Evolutionary conservation across 371 early-diverging fungal genomes (phyloP).

Genomic region (Mortierella sp.): DNA sequence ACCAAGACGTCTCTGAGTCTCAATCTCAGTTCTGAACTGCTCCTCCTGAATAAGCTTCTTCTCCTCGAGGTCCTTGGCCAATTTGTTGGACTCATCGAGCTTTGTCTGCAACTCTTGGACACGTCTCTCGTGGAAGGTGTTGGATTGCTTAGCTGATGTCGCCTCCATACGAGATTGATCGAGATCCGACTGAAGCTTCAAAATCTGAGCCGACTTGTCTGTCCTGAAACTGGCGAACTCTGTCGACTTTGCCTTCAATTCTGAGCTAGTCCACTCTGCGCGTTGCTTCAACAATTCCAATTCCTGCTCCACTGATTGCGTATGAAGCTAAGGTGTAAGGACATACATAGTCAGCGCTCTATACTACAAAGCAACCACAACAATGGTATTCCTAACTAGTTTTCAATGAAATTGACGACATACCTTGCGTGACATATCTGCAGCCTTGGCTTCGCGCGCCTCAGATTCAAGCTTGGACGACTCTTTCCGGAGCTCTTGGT

Average conservation of each 20-base stretch:
- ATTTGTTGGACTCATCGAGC: slow-evolving; percentile 62
- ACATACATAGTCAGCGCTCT: neutral
- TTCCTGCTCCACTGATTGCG: slow-evolving; percentile 50
- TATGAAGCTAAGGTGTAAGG: slow-evolving; percentile 42
- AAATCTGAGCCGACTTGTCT: slow-evolving; percentile 41
- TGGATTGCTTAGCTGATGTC: slow-evolving; percentile 30
- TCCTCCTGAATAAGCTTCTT: slow-evolving; percentile 65
- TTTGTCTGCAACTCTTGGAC: slow-evolving; percentile 61
- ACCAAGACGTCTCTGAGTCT: slow-evolving; percentile 70
- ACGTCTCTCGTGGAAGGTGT: slow-evolving; percentile 53
- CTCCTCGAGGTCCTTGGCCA: slow-evolving; percentile 65
- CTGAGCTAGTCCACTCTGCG: slow-evolving; percentile 37
- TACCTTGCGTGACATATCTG: slow-evolving; percentile 54
- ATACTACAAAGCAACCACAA: too few relatives aligned
- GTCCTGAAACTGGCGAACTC: slow-evolving; percentile 36
- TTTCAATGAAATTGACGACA: neutral
- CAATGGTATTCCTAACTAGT: too few relatives aligned
- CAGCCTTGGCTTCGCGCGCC: slow-evolving; percentile 46
- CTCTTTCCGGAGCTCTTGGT: slow-evolving; percentile 52
- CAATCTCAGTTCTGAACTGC: slow-evolving; percentile 78
- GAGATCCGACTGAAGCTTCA: slow-evolving; percentile 47
- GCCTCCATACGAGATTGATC: slow-evolving; percentile 43
- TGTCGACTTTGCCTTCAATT: slow-evolving; percentile 41
- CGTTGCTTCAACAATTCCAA: slow-evolving; percentile 49
- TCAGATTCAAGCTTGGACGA: slow-evolving; percentile 42